A percentile compares a stretch with the other conserved stretches of the same genome.
phyloP scores from a whole-genome alignment of 192 early-diverging fungal species.

The Backusella parvicylindrica region DNA sequence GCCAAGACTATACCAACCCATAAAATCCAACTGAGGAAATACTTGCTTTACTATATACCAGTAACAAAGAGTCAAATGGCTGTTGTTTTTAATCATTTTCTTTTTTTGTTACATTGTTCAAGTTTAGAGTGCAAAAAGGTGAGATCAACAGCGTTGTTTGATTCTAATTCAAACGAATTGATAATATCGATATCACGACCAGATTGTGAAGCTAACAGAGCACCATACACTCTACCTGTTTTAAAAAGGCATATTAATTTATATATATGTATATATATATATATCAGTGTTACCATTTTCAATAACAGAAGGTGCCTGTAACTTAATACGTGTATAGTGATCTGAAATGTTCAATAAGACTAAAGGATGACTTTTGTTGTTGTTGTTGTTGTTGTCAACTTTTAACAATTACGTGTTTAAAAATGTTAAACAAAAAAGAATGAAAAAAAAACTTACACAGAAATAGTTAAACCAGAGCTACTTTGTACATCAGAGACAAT shows the following conservation, averaged over 20 bases:
- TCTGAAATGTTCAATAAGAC: constrained; percentile 88
- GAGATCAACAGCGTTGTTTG: constrained; percentile 51
- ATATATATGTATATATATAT: not conserved
- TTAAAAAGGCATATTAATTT: no score
- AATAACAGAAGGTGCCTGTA: constrained; percentile 47
- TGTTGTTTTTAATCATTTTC: not conserved
- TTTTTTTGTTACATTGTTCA: constrained; percentile 66
- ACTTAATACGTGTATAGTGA: constrained; percentile 71
- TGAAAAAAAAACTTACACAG: constrained; percentile 37
- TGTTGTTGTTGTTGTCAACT: not conserved
- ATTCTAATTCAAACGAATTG: constrained; percentile 77
- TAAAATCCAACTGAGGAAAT: constrained; percentile 76
- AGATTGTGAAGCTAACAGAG: constrained; percentile 68
- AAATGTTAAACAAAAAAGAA: not conserved
- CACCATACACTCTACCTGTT: constrained; percentile 63
- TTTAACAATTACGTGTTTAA: not conserved
- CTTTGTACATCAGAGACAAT: constrained; percentile 52
- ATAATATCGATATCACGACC: constrained; percentile 83
- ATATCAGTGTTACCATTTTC: not conserved
- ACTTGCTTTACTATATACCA: constrained; percentile 67
- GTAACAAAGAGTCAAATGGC: not conserved
- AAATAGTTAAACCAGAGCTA: constrained; percentile 50
- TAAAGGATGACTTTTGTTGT: constrained; percentile 84
- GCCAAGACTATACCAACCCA: constrained; percentile 86
- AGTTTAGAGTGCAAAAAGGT: constrained; percentile 68